Conservation (phyloP, 768 basidiomycete genomes). For the Rossbeevera mucosa region DNA sequence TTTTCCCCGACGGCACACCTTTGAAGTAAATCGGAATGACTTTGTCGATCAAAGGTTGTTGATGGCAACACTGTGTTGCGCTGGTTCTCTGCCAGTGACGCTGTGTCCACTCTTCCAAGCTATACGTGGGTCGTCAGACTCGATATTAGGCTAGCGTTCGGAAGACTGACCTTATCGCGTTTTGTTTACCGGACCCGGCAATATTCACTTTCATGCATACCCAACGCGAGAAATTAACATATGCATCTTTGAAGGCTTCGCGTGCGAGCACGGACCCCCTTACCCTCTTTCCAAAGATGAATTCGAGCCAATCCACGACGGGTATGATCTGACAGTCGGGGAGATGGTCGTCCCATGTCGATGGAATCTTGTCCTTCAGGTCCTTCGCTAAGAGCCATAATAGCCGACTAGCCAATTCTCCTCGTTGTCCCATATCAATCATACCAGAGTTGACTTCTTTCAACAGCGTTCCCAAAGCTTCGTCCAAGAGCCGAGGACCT, state of each 20-base stretch:
- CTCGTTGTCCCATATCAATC: background rate
- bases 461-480: background rate
- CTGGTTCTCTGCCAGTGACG: background rate
- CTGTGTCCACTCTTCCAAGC: background rate
- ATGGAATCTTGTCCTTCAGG: background rate
- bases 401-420: background rate
- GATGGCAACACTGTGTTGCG: background rate
- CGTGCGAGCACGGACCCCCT: background rate
- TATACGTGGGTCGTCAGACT: background rate
- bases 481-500: background rate
- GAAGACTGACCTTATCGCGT: background rate
- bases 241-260: background rate
- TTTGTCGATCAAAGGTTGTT: background rate
- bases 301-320: background rate
- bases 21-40: background rate
- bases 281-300: background rate
- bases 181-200: background rate
- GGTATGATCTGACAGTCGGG: background rate
- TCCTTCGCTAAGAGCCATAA: conserved; percentile 5
- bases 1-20: background rate
- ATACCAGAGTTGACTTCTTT: conserved; percentile 1
- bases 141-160: background rate
- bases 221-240: background rate
- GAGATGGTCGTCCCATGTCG: background rate
- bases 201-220: background rate